Evolutionary conservation across 129 eudicot species (phyloP).

Genomic region (Oenanthe sinensis): DNA sequence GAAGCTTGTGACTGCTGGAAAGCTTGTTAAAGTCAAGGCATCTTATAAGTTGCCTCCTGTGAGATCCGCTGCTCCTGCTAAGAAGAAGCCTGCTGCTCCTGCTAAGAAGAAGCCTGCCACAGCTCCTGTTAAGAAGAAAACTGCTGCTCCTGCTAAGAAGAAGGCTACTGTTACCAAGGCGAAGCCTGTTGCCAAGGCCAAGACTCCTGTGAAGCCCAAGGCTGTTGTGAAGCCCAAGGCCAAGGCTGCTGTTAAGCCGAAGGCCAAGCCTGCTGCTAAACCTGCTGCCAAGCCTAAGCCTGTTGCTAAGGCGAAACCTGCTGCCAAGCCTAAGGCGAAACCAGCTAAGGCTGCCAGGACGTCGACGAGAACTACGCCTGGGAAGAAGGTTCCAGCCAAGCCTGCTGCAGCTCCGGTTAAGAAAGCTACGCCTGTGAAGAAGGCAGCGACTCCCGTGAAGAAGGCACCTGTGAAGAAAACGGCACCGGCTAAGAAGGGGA

Average conservation of each 20-base stretch:
- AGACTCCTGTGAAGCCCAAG: neutral
- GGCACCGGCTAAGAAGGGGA: slow-evolving; percentile 3
- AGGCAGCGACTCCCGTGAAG: neutral
- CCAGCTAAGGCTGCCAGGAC: slow-evolving; percentile 12
- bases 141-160: neutral
- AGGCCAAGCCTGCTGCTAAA: neutral
- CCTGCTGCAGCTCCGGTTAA: slow-evolving; percentile 5
- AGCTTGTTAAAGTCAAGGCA: neutral
- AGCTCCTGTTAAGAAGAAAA: neutral
- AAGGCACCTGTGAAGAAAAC: neutral
- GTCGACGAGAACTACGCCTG: neutral
- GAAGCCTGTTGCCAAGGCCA: neutral
- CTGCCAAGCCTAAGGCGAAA: neutral
- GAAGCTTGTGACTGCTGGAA: neutral
- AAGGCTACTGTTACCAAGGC: neutral
- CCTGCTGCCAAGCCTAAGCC: slow-evolving; percentile 4
- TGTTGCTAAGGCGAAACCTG: neutral
- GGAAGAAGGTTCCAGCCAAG: slow-evolving; percentile 3
- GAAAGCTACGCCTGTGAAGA: neutral
- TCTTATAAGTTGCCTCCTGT: slow-evolving; percentile 2
- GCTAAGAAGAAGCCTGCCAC: neutral
- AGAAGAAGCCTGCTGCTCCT: slow-evolving; percentile 5
- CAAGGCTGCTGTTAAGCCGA: neutral
- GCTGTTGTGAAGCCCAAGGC: neutral
- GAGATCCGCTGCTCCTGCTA: neutral